These are phyloP conservation scores for Neurospora sp. DNA, from an alignment of 495 filamentous ascomycete species.

Conservation along the genomic window DNA sequence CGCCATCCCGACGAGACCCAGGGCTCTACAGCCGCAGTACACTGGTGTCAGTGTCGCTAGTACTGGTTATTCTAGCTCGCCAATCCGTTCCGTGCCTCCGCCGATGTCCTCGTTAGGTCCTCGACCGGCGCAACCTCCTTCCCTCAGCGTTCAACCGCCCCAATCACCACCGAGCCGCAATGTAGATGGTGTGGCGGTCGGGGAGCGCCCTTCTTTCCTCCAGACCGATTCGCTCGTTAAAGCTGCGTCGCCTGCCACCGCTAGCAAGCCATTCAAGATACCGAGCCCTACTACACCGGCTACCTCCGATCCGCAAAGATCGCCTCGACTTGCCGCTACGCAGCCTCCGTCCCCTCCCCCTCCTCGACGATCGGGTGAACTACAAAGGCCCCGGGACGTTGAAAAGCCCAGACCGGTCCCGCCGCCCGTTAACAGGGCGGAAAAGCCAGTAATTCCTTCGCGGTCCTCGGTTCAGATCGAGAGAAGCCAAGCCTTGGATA, in stretches of 20 bases:
- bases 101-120: slow-evolving; percentile 27
- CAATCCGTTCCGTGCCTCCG: slow-evolving; percentile 20
- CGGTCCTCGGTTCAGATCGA: slow-evolving; percentile 18
- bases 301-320: slow-evolving; percentile 30
- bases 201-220: slow-evolving; percentile 30
- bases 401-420: slow-evolving; percentile 28
- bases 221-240: slow-evolving; percentile 38
- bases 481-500: slow-evolving; percentile 17
- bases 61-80: slow-evolving; percentile 11
- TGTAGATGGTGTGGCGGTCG: slow-evolving; percentile 21
- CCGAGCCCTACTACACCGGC: slow-evolving; percentile 42
- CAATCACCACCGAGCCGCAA: slow-evolving; percentile 55
- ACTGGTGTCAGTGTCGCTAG: slow-evolving; percentile 4
- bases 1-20: slow-evolving; percentile 41
- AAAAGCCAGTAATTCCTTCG: slow-evolving; percentile 61
- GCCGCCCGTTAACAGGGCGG: slow-evolving; percentile 69
- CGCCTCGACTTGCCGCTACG: slow-evolving; percentile 28
- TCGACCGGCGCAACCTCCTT: slow-evolving; percentile 50
- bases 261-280: slow-evolving; percentile 41
- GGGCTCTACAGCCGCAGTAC: slow-evolving; percentile 17
- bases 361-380: slow-evolving; percentile 42
- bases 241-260: slow-evolving; percentile 38
- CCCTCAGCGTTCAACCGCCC: slow-evolving; percentile 64
- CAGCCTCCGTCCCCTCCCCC: slow-evolving; percentile 46
- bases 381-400: slow-evolving; percentile 31